Base-by-base conservation (phyloP, 495 filamentous ascomycete genomes). In the Mytilinidion resinicola region DNA sequence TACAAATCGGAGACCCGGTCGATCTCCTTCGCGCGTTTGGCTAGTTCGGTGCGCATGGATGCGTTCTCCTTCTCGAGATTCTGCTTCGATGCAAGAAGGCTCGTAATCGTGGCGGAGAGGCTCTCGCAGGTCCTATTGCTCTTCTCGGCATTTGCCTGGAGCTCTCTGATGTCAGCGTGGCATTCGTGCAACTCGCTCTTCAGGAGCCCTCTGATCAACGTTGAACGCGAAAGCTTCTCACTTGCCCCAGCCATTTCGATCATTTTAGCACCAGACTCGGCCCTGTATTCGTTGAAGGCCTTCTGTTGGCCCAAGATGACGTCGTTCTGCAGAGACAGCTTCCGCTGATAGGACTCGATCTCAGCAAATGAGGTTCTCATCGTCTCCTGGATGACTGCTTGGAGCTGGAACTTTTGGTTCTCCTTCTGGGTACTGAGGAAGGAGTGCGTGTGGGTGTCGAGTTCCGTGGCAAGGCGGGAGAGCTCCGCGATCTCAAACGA, bases 391-490 rank as follows among this genome's bases (percentile, higher is more conserved):
- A 60, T 21, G 9, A 37, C 30, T 1, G 62, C 51, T 17, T 35
- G 51, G 34, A 53, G 62, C 41, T 53, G 49, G 0, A 64, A 36
- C 12, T 12, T 47, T 35, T 60, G 56, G 41, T 60, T 59, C 10
- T 53, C 53, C 49, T 60, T 54, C 44, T 64, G 62, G n/a, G 56
- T 54, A 17, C 53, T 48, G 4, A 64, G 44, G 53, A 60, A 57
- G 25, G 36, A 30, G 11, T 56, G 61, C n/a, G 57, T 5, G 5
- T 41, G 47, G 19, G 19, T 5, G n/a, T 60, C 54, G 5, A 57
- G 25, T 1, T 43, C 53, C 34, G 43, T 56, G 12, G 57, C 52
- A 11, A 47, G 25, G 4, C 43, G 20, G 42, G 51, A 51, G 36
- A 64, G 56, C 17, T 39, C 1, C 34, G 55, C 56, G n/a, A 64